Percentiles rank a stretch among this genome's conserved stretches.
Evolutionary conservation across 441 rosid genomes (phyloP).

Genomic region (California macrophylla): DNA sequence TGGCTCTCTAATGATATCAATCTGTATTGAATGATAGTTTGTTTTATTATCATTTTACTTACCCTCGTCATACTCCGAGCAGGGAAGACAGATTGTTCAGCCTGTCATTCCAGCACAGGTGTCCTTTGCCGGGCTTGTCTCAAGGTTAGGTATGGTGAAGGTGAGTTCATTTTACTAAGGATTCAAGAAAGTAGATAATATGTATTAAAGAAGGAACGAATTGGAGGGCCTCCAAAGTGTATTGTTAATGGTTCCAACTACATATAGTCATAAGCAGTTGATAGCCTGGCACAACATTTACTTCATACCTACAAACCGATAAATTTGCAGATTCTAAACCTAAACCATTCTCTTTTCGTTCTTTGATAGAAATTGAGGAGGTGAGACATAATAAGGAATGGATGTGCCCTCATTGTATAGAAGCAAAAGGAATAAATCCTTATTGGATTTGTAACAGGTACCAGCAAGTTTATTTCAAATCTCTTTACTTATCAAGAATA

Average conservation of each 20-base stretch:
- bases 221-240: not conserved
- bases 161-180: slow-evolving; percentile 15
- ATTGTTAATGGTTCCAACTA: not conserved
- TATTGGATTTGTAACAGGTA: slow-evolving; percentile 41
- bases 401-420: slow-evolving; percentile 45
- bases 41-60: not conserved
- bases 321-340: not conserved
- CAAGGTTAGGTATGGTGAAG: slow-evolving; percentile 39
- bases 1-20: slow-evolving; percentile 2
- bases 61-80: slow-evolving; percentile 5
- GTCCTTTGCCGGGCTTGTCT: slow-evolving; percentile 39
- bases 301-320: not conserved
- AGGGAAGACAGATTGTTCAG: slow-evolving; percentile 42
- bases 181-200: not conserved
- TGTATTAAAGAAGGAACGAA: not conserved
- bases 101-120: slow-evolving; percentile 32
- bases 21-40: not conserved
- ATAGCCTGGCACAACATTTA: not conserved
- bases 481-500: not conserved
- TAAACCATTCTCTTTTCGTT: not conserved
- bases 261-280: not conserved
- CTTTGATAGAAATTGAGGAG: slow-evolving; percentile 29
- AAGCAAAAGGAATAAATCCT: slow-evolving; percentile 33
- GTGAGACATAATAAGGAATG: slow-evolving; percentile 32
- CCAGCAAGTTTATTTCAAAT: not conserved